Conservation (phyloP, 805 yeast genomes). For the Kodamaea neixiangensis region DNA sequence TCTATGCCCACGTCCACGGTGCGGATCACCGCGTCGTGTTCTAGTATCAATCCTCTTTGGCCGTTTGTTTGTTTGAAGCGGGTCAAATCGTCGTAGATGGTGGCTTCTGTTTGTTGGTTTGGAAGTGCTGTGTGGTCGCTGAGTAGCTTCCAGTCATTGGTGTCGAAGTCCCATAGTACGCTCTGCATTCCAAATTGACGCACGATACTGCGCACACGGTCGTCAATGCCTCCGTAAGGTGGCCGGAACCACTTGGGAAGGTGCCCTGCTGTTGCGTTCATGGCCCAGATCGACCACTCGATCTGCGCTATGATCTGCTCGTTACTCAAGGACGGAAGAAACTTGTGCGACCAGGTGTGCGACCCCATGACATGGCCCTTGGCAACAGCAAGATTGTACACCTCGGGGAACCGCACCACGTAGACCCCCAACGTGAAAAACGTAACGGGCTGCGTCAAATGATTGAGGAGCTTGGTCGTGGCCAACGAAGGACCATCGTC, state of each 20-base stretch:
- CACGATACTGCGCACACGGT: slow-evolving; percentile 76
- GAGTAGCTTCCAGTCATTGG: slow-evolving; percentile 85
- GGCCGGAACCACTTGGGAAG: slow-evolving; percentile 94
- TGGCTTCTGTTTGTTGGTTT: slow-evolving; percentile 38
- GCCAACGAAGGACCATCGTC: slow-evolving; percentile 92
- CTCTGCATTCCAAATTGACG: slow-evolving; percentile 84
- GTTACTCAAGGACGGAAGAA: slow-evolving; percentile 73
- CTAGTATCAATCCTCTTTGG: slow-evolving; percentile 69
- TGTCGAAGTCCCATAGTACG: slow-evolving; percentile 89
- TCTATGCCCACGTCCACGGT: slow-evolving; percentile 73
- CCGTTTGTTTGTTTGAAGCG: slow-evolving; percentile 45
- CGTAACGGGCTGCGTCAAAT: slow-evolving; percentile 60
- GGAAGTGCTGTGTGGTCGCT: not conserved
- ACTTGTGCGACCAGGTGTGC: slow-evolving; percentile 93
- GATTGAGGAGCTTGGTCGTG: slow-evolving; percentile 59
- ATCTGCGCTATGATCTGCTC: slow-evolving; percentile 86
- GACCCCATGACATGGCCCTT: slow-evolving; percentile 81
- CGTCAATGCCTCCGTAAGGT: slow-evolving; percentile 94
- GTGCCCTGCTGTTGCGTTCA: slow-evolving; percentile 90
- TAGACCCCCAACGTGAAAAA: slow-evolving; percentile 87
- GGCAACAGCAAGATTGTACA: slow-evolving; percentile 55
- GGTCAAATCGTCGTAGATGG: slow-evolving; percentile 56
- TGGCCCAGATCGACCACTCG: slow-evolving; percentile 97
- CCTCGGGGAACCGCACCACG: slow-evolving; percentile 73
- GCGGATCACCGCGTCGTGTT: slow-evolving; percentile 72